Conservation (phyloP, 2,329 filamentous ascomycete species). For the Alternaria arborescens region DNA sequence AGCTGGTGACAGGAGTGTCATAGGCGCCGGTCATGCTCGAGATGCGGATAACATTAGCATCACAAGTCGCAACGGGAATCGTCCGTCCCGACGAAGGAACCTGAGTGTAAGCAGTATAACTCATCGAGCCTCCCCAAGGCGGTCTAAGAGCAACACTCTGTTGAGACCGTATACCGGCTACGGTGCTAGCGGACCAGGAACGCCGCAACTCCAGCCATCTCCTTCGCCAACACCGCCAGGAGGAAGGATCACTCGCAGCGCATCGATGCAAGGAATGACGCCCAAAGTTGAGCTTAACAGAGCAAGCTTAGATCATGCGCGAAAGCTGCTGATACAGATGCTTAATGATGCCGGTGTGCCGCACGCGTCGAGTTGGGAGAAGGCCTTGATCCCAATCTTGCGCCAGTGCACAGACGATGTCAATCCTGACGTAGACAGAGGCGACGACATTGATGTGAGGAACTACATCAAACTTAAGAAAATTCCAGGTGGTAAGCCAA, state of each 20-base stretch:
- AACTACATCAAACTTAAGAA: conserved; percentile 98
- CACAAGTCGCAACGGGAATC: conserved; percentile 67
- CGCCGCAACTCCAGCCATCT: conserved; percentile 36
- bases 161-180: conserved; percentile 59
- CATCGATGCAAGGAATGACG: conserved; percentile 80
- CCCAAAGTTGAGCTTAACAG: conserved; percentile 85
- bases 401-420: conserved; percentile 93
- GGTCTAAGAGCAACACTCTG: conserved; percentile 63
- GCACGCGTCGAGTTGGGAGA: conserved; percentile 83
- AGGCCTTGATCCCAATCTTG: conserved; percentile 86
- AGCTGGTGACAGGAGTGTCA: conserved; percentile 75
- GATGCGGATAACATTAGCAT: conserved; percentile 73
- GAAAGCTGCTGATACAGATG: conserved; percentile 82
- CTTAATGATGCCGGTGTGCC: conserved; percentile 78
- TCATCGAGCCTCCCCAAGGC: conserved; percentile 76
- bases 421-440: conserved; percentile 86
- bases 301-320: conserved; percentile 87
- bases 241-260: conserved; percentile 70
- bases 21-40: conserved; percentile 68
- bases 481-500: conserved; percentile 86
- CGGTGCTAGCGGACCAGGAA: conserved; percentile 28
- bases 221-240: conserved; percentile 40
- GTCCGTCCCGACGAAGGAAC: conserved; percentile 77
- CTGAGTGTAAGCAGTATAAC: conserved; percentile 82
- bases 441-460: conserved; percentile 95